Evolutionary conservation across 1,284 basidiomycete species (phyloP).

Genomic region (Ceratobasidium sp.): DNA sequence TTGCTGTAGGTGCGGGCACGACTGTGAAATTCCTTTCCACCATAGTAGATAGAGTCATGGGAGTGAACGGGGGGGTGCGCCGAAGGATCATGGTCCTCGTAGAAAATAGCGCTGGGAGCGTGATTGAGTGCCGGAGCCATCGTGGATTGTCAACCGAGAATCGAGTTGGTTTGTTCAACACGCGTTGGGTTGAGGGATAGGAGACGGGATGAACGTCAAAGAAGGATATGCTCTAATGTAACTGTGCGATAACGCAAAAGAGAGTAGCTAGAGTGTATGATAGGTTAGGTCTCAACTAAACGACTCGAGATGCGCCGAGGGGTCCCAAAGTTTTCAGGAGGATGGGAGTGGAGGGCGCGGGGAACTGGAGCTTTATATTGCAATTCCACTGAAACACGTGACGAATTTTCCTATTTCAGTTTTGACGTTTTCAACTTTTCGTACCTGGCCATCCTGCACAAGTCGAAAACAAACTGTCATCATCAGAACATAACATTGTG

Average conservation of each 20-base stretch:
- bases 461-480: neutral
- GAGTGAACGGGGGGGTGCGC: constrained; percentile 60
- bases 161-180: neutral
- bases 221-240: neutral
- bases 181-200: neutral
- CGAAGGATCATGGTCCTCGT: constrained; percentile 61
- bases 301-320: neutral
- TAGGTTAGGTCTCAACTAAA: neutral
- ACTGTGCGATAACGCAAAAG: neutral
- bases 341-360: constrained; percentile 27
- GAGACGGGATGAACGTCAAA: constrained; percentile 10
- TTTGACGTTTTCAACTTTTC: constrained; percentile 7
- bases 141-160: neutral
- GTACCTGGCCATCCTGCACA: constrained; percentile 16
- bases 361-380: constrained; percentile 27
- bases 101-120: constrained; percentile 68
- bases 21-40: constrained; percentile 73
- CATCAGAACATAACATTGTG: neutral
- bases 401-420: constrained; percentile 33
- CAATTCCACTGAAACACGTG: constrained; percentile 3
- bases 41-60: constrained; percentile 85
- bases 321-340: constrained; percentile 10
- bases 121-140: constrained; percentile 33
- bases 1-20: constrained; percentile 86
- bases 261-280: neutral